Base-by-base conservation (phyloP, 23 red algal genomes). In the Agarophyton chilense region DNA sequence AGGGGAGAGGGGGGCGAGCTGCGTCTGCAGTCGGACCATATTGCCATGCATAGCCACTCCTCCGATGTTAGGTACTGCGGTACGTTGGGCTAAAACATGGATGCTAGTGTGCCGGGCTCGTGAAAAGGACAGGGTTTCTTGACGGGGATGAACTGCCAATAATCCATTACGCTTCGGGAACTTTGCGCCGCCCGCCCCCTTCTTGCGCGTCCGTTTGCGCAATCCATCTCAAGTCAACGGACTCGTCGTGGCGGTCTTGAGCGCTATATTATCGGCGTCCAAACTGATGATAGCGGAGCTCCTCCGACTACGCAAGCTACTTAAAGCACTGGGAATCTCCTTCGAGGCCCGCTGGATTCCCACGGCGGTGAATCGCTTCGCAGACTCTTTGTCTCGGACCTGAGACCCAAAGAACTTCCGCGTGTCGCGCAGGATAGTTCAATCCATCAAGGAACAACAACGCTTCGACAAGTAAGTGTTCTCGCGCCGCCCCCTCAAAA, bases 211-310 rank as follows among this genome's bases (percentile, higher is more conserved):
- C n/a, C 11, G 9, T 40, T 81, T 35, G 0, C 46, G 46, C 3
- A 17, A 16, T 55, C 1, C 45, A 35, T 81, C 14, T 40, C 38
- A 55, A 13, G 55, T 10, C 3, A 85, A 70, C 60, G 28, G 49
- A 33, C 31, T 11, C 10, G 57, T 85, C 2, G 42, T 71, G 6
- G 31, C 44, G 7, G 41, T 85, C 14, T 17, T 45, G 0, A 66
- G 26, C 55, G 0, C 81, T 2, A 66, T 71, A 28, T 0, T 85
- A 11, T 28, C 81, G 14, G 38, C 81, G 25, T 66, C 54, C 0
- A 28, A 7, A n/a, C 9, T 33, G 12, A 66, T 85, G 43, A 85
- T 85, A 58, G 50, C 53, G 0, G 81, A 85, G 57, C 55, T 85
- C 13, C 81, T 57, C 19, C 9, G 19, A 12, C 56, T 85, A 0